phyloP scores from a whole-genome alignment of 768 basidiomycete genomes.

The Nidula microcarpa region DNA sequence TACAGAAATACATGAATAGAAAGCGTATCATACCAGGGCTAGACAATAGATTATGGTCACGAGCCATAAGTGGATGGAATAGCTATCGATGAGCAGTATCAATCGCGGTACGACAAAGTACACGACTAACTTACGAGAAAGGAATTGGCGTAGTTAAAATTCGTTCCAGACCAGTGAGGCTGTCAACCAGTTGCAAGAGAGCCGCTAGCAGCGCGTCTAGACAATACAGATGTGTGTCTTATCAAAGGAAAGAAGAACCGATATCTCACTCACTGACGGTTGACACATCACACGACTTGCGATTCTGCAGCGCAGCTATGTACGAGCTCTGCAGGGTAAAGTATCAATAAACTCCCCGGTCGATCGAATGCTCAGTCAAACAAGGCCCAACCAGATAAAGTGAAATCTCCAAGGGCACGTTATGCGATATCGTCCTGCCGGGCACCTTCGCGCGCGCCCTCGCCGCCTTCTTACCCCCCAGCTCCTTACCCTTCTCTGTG shows the following conservation, averaged over 20 bases:
- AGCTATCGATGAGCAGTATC: conserved; percentile 29
- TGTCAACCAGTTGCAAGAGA: conserved; percentile 57
- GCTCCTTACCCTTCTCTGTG: conserved; percentile 40
- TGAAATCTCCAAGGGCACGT: conserved; percentile 67
- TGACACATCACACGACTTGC: conserved; percentile 54
- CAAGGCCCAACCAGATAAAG: conserved; percentile 52
- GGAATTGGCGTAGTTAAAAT: conserved; percentile 77
- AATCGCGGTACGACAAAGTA: background rate
- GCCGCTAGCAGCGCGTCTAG: conserved; percentile 44
- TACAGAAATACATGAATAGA: background rate
- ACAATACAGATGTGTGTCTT: background rate
- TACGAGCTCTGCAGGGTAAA: conserved; percentile 56
- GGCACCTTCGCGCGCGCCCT: conserved; percentile 47
- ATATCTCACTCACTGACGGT: conserved; percentile 47
- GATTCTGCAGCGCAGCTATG: conserved; percentile 53
- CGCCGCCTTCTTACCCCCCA: conserved; percentile 65
- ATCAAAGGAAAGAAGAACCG: no score
- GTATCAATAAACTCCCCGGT: conserved; percentile 1
- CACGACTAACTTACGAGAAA: conserved; percentile 49
- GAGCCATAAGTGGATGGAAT: conserved; percentile 66
- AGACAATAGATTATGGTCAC: conserved; percentile 64
- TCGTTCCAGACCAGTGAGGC: conserved; percentile 66
- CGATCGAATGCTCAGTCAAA: background rate
- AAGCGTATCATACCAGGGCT: conserved; percentile 40
- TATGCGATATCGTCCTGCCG: conserved; percentile 45